Evolutionary conservation across 768 basidiomycete species (phyloP).

Genomic region (Termitomyces eurrhizus): DNA sequence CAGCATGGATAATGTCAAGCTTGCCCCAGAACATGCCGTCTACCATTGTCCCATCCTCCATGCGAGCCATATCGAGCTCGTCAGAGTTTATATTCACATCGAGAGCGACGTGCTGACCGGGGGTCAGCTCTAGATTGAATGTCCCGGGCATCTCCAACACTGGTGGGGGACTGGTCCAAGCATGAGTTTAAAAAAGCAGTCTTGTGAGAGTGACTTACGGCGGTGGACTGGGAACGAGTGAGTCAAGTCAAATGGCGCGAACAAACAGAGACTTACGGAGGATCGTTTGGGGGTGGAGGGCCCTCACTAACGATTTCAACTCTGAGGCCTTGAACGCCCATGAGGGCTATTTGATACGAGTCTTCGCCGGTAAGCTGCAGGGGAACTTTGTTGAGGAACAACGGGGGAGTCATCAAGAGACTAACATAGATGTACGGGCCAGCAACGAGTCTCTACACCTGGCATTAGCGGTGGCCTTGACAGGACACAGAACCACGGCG

Average conservation of each 20-base stretch:
- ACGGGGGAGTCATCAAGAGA: constrained; percentile 13
- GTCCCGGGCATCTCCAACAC: constrained; percentile 84
- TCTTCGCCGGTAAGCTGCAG: constrained; percentile 76
- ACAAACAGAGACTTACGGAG: constrained; percentile 54
- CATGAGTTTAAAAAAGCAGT: constrained; percentile 1
- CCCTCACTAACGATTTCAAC: constrained; percentile 86
- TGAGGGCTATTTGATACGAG: constrained; percentile 85
- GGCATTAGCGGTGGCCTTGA: not conserved
- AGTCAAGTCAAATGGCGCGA: constrained; percentile 18
- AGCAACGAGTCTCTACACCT: constrained; percentile 63
- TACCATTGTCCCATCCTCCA: constrained; percentile 85
- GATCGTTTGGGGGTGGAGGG: constrained; percentile 81
- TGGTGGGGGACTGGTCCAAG: constrained; percentile 49
- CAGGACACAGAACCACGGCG: constrained; percentile 14
- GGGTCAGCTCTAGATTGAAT: constrained; percentile 76
- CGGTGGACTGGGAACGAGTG: constrained; percentile 32
- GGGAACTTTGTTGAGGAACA: not conserved
- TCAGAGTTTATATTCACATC: constrained; percentile 78
- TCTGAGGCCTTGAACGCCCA: constrained; percentile 76
- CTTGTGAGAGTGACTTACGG: constrained; percentile 32
- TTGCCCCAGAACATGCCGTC: constrained; percentile 89
- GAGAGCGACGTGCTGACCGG: constrained; percentile 75
- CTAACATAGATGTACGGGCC: constrained; percentile 83
- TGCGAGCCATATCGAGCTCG: constrained; percentile 86
- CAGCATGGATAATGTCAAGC: constrained; percentile 75